Base-by-base conservation (phyloP, 2,329 filamentous ascomycete species). In the Pseudogymnoascus sp. region DNA sequence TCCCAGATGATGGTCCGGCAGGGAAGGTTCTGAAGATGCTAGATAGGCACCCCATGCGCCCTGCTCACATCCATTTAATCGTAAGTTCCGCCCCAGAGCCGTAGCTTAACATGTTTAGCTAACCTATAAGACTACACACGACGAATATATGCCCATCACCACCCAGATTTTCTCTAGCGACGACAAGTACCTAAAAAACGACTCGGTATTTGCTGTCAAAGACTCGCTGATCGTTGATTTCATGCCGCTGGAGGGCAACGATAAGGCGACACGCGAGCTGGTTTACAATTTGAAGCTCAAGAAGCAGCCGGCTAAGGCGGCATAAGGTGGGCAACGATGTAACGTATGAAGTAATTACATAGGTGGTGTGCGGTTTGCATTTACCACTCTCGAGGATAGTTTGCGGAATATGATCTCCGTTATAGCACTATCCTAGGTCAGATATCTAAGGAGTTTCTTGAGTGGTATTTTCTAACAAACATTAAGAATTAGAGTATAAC, bases 131-230 rank as follows among this genome's bases (percentile, higher is more conserved):
- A 74, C 80, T 70, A 76, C 78, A 26, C 76, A 77, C 10, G 76
- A 80, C 1, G 80, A 80, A 6, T 84, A 86, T 75, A 86, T 83
- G 67, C 77, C 85, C 0, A 79, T 95, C 55, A 87, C 85, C 0
- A 88, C 85, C 1, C 89, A 94, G 71, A 84, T 94, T 60, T 92
- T 90, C 69, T 87, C 90, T 70, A 75, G 77, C 61, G 77, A 82
- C 63, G 83, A 84, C 71, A 77, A 80, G 63, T 84, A 88, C 65
- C 75, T 89, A 19, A 66, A 66, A 5, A 73, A 76, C 41, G 80
- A 82, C 64, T 73, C 75, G 4, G 79, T 81, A 7, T 82, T 80
- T 61, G 80, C 79, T 0, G 78, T 81, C 60, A 82, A 82, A 72
- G 72, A 77, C 21, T 78, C 77, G 23, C 67, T 82, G 35, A 67